Conservation (phyloP, 1,284 basidiomycete genomes). For the Trichosporon coremiiforme region DNA sequence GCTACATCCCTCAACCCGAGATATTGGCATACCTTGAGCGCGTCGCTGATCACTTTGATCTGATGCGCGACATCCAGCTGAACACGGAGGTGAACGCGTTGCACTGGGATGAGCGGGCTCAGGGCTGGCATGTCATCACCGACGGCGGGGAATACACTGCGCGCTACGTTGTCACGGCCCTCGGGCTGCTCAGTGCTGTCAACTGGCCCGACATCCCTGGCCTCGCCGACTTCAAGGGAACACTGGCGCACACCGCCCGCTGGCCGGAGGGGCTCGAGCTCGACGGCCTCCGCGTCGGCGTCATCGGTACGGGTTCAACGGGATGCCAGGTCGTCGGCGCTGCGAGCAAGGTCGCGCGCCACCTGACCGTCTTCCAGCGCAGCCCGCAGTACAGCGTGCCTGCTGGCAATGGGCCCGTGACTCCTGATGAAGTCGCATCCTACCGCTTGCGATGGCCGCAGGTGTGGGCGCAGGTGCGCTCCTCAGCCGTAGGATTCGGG, state of each 20-base stretch:
- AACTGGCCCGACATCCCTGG: slow-evolving; percentile 31
- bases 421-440: neutral
- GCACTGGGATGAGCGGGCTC: slow-evolving; percentile 11
- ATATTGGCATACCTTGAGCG: slow-evolving; percentile 40
- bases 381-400: slow-evolving; percentile 29
- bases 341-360: neutral
- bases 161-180: slow-evolving; percentile 35
- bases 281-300: slow-evolving; percentile 16
- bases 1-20: slow-evolving; percentile 39
- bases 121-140: slow-evolving; percentile 3
- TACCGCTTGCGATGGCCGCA: slow-evolving; percentile 17
- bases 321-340: slow-evolving; percentile 24
- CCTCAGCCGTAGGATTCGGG: slow-evolving; percentile 20
- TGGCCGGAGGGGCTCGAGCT: slow-evolving; percentile 23
- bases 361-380: slow-evolving; percentile 29
- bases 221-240: slow-evolving; percentile 22
- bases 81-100: slow-evolving; percentile 23
- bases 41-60: slow-evolving; percentile 32
- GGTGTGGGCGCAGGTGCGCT: slow-evolving; percentile 23
- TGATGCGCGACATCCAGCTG: slow-evolving; percentile 38
- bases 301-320: slow-evolving; percentile 26
- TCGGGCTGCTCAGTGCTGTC: slow-evolving; percentile 28
- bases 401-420: slow-evolving; percentile 22
- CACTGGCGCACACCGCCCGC: slow-evolving; percentile 26
- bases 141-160: slow-evolving; percentile 23